Conservation (phyloP, 495 filamentous ascomycete species). For the Trichoderma parareesei region DNA sequence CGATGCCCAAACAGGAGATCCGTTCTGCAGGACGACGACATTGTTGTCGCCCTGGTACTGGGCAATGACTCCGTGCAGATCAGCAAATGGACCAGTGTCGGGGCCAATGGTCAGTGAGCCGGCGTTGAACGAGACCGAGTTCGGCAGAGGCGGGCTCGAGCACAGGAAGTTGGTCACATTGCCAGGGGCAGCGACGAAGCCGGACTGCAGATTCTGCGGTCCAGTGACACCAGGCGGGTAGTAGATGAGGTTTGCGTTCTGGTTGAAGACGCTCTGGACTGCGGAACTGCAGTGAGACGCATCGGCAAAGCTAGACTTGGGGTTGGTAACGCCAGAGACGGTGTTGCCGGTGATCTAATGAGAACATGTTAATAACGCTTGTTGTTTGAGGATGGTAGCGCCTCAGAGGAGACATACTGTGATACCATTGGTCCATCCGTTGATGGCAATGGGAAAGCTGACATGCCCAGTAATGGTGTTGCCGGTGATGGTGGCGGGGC, state of each 20-base stretch:
- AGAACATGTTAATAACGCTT: not conserved
- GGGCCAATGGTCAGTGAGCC: not conserved
- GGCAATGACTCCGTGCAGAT: not conserved
- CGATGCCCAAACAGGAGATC: not conserved
- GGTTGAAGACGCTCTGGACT: constrained; percentile 4
- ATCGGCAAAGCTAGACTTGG: constrained; percentile 6
- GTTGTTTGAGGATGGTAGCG: not conserved
- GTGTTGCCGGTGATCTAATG: not conserved
- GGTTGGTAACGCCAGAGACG: not conserved
- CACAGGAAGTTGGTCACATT: constrained; percentile 10
- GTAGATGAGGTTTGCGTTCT: constrained; percentile 7
- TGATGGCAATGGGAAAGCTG: constrained; percentile 18
- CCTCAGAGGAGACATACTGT: constrained; percentile 12
- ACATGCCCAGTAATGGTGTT: constrained; percentile 18
- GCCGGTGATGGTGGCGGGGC: constrained; percentile 15
- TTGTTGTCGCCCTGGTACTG: constrained; percentile 11
- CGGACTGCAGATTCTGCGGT: not conserved
- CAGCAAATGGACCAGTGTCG: constrained; percentile 1
- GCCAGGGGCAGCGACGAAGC: not conserved
- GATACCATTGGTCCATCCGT: constrained; percentile 16
- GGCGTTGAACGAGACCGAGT: constrained; percentile 2
- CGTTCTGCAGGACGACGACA: not conserved
- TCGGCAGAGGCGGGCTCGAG: constrained; percentile 1
- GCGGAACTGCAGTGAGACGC: not conserved
- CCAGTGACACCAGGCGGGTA: constrained; percentile 7